Conservation (phyloP, 1,139 yeast species). For the Hemisphaericaspora lyxosophila region DNA sequence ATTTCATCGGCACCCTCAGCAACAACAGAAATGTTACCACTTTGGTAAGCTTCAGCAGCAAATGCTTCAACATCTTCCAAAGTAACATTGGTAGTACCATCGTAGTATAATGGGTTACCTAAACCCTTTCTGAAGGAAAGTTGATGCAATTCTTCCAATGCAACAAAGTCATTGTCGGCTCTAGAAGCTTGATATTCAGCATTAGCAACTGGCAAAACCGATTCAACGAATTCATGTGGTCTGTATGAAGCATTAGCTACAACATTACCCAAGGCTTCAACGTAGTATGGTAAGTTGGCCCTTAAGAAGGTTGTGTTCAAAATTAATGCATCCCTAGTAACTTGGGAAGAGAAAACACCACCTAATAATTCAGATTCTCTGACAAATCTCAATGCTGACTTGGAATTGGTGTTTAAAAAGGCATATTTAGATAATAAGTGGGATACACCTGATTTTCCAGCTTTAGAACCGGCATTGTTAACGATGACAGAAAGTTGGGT, state of each 20-base stretch:
- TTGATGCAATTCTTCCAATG: constrained; percentile 78
- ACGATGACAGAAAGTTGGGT: constrained; percentile 71
- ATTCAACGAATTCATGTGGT: constrained; percentile 79
- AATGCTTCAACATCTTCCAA: constrained; percentile 65
- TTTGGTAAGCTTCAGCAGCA: constrained; percentile 68
- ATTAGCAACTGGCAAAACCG: constrained; percentile 75
- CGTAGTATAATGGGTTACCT: constrained; percentile 80
- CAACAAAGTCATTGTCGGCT: constrained; percentile 55
- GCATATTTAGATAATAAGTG: constrained; percentile 84
- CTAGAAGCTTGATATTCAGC: constrained; percentile 54
- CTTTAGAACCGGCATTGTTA: constrained; percentile 81
- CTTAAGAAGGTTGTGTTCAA: constrained; percentile 80
- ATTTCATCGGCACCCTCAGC: constrained; percentile 74
- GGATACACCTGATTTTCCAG: constrained; percentile 76
- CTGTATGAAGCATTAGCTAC: constrained; percentile 72
- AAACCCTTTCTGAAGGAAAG: constrained; percentile 84
- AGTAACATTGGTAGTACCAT: constrained; percentile 58
- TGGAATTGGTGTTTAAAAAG: constrained; percentile 78
- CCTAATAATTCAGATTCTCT: constrained; percentile 96
- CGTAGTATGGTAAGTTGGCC: constrained; percentile 89
- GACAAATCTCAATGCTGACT: constrained; percentile 88
- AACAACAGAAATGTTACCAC: constrained; percentile 67
- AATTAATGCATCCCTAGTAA: constrained; percentile 82
- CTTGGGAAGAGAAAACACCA: constrained; percentile 66
- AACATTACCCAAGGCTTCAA: constrained; percentile 80